Conservation (phyloP, 768 basidiomycete species). For the Tulasnella sp. region DNA sequence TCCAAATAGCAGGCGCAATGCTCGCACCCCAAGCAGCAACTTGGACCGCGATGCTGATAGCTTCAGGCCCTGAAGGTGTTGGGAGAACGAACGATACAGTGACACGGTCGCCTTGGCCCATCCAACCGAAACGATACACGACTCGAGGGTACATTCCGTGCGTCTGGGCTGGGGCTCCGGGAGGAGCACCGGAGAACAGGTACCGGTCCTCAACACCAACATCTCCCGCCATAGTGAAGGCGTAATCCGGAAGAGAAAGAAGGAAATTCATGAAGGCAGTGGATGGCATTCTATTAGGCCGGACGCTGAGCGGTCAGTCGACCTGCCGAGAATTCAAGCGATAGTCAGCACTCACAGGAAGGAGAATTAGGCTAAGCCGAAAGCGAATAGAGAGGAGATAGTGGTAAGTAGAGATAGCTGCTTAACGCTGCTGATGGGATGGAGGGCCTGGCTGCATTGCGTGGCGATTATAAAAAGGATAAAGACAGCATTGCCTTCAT, state of each 20-base stretch:
- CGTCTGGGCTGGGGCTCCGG: background rate
- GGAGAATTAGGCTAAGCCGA: background rate
- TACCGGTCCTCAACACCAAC: slow-evolving; percentile 1
- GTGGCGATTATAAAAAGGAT: background rate
- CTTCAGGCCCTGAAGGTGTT: background rate
- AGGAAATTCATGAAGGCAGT: slow-evolving; percentile 4
- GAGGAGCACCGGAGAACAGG: background rate
- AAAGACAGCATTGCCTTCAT: background rate
- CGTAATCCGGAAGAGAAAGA: background rate
- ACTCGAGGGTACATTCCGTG: background rate
- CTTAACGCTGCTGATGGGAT: background rate
- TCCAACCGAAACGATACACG: slow-evolving; percentile 9
- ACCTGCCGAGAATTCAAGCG: background rate
- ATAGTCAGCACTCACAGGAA: background rate
- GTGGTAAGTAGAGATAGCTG: background rate
- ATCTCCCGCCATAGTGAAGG: slow-evolving; percentile 3
- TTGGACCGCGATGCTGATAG: background rate
- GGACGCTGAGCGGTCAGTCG: background rate
- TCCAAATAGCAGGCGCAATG: background rate
- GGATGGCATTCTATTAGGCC: background rate
- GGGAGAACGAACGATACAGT: background rate
- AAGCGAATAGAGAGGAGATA: background rate
- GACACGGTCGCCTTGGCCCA: background rate
- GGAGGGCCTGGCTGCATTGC: background rate
- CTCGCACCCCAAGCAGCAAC: slow-evolving; percentile 1